These are phyloP conservation scores for Alliaria petiolata DNA, from an alignment of 345 rosid genomes.

Conservation along the genomic window DNA sequence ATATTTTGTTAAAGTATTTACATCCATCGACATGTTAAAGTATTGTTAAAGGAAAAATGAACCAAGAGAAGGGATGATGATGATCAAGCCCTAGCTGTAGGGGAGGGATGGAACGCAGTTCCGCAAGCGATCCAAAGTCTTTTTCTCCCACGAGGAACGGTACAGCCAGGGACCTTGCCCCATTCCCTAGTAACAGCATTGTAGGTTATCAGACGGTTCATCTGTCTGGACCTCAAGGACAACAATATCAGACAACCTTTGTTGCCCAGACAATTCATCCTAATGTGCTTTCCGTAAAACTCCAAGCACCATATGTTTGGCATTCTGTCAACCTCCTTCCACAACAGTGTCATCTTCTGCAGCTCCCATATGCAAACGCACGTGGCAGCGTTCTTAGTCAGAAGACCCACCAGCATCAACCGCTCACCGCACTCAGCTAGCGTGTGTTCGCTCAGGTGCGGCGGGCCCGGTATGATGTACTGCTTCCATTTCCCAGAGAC, in stretches of 20 bases:
- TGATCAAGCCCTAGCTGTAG: slow-evolving; percentile 56
- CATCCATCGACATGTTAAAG: no score
- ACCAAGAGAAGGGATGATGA: slow-evolving; percentile 4
- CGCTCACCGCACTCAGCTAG: slow-evolving; percentile 81
- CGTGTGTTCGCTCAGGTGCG: slow-evolving; percentile 77
- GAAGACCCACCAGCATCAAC: slow-evolving; percentile 89
- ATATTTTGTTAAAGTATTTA: not conserved
- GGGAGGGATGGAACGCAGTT: slow-evolving; percentile 82
- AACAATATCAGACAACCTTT: slow-evolving; percentile 82
- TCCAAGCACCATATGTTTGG: slow-evolving; percentile 99
- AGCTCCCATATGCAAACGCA: slow-evolving; percentile 99
- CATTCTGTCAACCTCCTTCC: slow-evolving; percentile 99
- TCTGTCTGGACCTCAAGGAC: slow-evolving; percentile 83
- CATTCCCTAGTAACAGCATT: slow-evolving; percentile 72
- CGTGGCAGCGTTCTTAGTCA: slow-evolving; percentile 92
- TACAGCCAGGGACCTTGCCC: slow-evolving; percentile 80
- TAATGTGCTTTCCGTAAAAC: slow-evolving; percentile 97
- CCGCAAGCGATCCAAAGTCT: slow-evolving; percentile 95
- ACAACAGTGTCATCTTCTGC: slow-evolving; percentile 98
- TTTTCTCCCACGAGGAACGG: slow-evolving; percentile 68
- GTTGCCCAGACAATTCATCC: slow-evolving; percentile 99
- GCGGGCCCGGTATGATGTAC: slow-evolving; percentile 66
- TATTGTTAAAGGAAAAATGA: not conserved
- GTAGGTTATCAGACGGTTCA: slow-evolving; percentile 84
- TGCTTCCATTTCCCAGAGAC: slow-evolving; percentile 79